These are phyloP conservation scores for Didymella keratinophila DNA, from an alignment of 2,329 filamentous ascomycete genomes.

Conservation along the genomic window DNA sequence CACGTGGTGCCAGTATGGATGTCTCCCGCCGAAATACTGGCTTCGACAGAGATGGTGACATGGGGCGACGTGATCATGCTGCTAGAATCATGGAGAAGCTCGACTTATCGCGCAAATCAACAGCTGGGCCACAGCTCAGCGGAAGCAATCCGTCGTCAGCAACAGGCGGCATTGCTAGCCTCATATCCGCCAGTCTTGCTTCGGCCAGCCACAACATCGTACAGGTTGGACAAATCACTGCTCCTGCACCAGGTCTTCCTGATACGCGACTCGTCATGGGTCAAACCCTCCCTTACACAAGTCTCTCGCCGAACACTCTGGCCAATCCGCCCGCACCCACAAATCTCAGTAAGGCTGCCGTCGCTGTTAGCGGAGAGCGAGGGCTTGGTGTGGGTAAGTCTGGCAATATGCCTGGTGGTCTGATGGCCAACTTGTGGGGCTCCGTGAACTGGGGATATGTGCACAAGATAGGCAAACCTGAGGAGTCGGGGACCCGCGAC, in stretches of 20 bases:
- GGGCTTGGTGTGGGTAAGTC: constrained; percentile 68
- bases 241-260: constrained; percentile 47
- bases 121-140: constrained; percentile 60
- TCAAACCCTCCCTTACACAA: constrained; percentile 64
- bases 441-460: constrained; percentile 81
- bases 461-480: constrained; percentile 66
- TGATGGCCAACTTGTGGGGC: constrained; percentile 94
- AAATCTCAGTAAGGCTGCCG: constrained; percentile 83
- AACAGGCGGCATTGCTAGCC: constrained; percentile 77
- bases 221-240: constrained; percentile 65
- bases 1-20: constrained; percentile 75
- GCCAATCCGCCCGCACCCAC: constrained; percentile 85
- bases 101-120: constrained; percentile 83
- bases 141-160: constrained; percentile 53
- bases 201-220: constrained; percentile 80
- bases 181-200: constrained; percentile 79
- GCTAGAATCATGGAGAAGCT: constrained; percentile 91
- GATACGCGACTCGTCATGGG: constrained; percentile 49
- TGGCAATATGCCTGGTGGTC: constrained; percentile 78
- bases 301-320: constrained; percentile 80
- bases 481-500: constrained; percentile 49
- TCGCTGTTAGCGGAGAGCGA: constrained; percentile 80
- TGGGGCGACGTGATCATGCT: constrained; percentile 78
- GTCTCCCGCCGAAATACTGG: constrained; percentile 63
- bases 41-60: constrained; percentile 72